phyloP scores from a whole-genome alignment of 2,329 filamentous ascomycete species.

The Gnomoniopsis smithogilvyi region DNA sequence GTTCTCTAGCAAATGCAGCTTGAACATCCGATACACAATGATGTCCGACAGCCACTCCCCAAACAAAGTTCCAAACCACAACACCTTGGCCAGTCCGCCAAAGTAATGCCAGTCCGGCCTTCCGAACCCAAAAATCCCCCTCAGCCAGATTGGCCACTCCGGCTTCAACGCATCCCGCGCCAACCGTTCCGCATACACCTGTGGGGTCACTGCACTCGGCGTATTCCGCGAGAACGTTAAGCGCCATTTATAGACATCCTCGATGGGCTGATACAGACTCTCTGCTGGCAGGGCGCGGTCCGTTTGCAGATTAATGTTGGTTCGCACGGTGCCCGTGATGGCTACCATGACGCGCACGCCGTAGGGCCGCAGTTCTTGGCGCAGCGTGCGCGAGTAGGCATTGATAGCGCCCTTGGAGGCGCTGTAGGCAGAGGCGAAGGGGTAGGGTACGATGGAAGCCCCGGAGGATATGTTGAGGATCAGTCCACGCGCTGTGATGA shows the following conservation, averaged over 20 bases:
- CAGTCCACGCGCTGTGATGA: slow-evolving; percentile 48
- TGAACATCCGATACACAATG: slow-evolving; percentile 15
- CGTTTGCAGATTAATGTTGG: slow-evolving; percentile 43
- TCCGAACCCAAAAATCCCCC: slow-evolving; percentile 7
- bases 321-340: slow-evolving; percentile 51
- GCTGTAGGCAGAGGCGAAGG: slow-evolving; percentile 52
- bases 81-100: slow-evolving; percentile 4
- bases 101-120: slow-evolving; percentile 19
- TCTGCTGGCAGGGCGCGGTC: slow-evolving; percentile 39
- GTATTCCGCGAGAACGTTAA: slow-evolving; percentile 13
- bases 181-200: slow-evolving; percentile 8
- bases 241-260: slow-evolving; percentile 16
- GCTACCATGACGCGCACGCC: slow-evolving; percentile 55
- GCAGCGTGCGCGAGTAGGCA: slow-evolving; percentile 50
- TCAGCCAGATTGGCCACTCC: slow-evolving; percentile 8
- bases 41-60: slow-evolving; percentile 18
- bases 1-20: slow-evolving; percentile 6
- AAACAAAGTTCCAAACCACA: slow-evolving; percentile 7
- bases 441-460: slow-evolving; percentile 47
- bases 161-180: slow-evolving; percentile 13
- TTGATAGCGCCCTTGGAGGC: slow-evolving; percentile 54
- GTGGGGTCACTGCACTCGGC: slow-evolving; percentile 5
- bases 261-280: slow-evolving; percentile 45
- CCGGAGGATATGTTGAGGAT: slow-evolving; percentile 55
- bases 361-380: slow-evolving; percentile 51